Conservation (phyloP, 768 basidiomycete genomes). For the Dictyophora rubrovolvata region DNA sequence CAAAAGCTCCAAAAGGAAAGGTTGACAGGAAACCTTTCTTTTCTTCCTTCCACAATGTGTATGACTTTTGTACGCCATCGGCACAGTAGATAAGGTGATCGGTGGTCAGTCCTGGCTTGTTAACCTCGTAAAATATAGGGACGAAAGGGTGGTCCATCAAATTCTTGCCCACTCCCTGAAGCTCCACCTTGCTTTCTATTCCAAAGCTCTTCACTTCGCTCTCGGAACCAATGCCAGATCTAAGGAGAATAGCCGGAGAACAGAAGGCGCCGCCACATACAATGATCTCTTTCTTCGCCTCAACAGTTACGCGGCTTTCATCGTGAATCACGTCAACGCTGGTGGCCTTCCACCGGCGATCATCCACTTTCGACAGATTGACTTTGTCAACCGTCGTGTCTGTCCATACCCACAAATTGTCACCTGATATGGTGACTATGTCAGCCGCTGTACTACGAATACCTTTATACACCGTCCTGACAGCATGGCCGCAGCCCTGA, state of each 20-base stretch:
- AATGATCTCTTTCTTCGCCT: slow-evolving; percentile 12
- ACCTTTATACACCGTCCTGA: too few species aligned
- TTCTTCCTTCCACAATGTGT: neutral
- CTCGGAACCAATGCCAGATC: slow-evolving; percentile 30
- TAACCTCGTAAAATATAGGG: neutral
- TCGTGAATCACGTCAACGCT: neutral
- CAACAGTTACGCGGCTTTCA: neutral
- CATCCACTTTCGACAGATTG: neutral
- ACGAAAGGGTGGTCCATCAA: slow-evolving; percentile 23
- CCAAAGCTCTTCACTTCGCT: slow-evolving; percentile 18
- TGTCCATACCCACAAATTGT: neutral
- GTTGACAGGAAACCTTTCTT: neutral
- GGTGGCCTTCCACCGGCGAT: neutral
- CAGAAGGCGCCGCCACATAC: slow-evolving; percentile 11
- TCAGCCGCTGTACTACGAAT: too few species aligned
- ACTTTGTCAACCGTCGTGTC: neutral
- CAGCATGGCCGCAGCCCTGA: neutral
- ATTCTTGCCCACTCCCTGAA: slow-evolving; percentile 33
- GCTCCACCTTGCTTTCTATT: slow-evolving; percentile 23
- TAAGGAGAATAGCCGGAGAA: slow-evolving; percentile 29
- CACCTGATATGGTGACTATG: too few species aligned
- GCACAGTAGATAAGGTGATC: neutral
- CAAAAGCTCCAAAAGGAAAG: neutral
- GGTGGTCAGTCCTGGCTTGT: too few species aligned
- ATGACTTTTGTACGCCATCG: neutral